These are phyloP conservation scores for Mycena chlorophos DNA, from an alignment of 768 basidiomycete species.

Conservation along the genomic window DNA sequence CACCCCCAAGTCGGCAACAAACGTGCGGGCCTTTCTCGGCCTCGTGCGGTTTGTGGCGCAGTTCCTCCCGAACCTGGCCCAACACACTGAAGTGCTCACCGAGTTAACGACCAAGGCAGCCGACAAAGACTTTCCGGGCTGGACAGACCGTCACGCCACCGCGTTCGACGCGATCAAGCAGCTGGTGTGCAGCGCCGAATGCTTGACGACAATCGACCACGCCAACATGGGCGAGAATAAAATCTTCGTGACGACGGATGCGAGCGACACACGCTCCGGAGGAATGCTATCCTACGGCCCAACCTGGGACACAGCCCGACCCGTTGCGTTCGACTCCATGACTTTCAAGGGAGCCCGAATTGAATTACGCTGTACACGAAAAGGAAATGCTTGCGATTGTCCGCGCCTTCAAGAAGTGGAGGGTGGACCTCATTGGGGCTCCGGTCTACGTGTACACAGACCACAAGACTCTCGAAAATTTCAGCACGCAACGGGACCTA, in stretches of 20 bases:
- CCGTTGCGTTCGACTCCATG: constrained; percentile 34
- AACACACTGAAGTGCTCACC: constrained; percentile 22
- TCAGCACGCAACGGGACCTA: constrained; percentile 33
- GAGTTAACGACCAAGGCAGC: constrained; percentile 25
- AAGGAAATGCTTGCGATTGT: constrained; percentile 41
- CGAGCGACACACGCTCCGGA: constrained; percentile 30
- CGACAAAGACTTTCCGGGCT: constrained; percentile 23
- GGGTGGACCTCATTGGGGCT: constrained; percentile 24
- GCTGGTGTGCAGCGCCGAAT: constrained; percentile 26
- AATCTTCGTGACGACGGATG: constrained; percentile 38
- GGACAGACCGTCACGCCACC: constrained; percentile 22
- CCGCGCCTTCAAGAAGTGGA: constrained; percentile 30
- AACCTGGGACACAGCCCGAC: constrained; percentile 34
- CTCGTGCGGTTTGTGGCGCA: constrained; percentile 25
- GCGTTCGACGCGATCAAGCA: constrained; percentile 33
- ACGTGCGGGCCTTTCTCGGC: constrained; percentile 29
- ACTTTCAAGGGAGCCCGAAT: constrained; percentile 27
- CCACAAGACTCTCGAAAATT: constrained; percentile 38
- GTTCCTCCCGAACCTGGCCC: constrained; percentile 25
- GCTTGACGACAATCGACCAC: constrained; percentile 33
- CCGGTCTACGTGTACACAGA: constrained; percentile 34
- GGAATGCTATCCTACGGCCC: constrained; percentile 33
- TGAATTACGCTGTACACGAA: constrained; percentile 40
- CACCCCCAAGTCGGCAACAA: constrained; percentile 10
- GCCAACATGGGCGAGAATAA: constrained; percentile 26